Percentiles rank a stretch among this genome's conserved stretches.
phyloP scores from a whole-genome alignment of 331 rosid species.

The Rosa hybrid region DNA sequence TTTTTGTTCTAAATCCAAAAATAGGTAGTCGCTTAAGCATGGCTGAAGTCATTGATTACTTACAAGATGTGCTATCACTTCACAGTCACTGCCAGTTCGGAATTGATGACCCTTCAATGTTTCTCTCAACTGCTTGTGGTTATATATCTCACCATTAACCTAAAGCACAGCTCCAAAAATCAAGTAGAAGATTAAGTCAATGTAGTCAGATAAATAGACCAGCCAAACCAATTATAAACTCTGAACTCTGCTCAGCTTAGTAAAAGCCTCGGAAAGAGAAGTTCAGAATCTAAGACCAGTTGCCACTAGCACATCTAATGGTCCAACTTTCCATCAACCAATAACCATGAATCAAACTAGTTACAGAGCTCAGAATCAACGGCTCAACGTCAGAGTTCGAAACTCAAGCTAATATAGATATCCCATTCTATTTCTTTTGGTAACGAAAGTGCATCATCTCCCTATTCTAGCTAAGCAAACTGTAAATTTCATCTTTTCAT shows the following conservation, averaged over 20 bases:
- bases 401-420: background rate
- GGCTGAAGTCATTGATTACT: conserved; percentile 37
- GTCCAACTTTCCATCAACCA: background rate
- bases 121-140: conserved; percentile 69
- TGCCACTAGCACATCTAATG: background rate
- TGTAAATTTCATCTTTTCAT: background rate
- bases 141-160: conserved; percentile 99
- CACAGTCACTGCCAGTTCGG: conserved; percentile 96
- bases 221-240: background rate
- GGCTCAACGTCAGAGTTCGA: background rate
- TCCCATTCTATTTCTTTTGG: no score
- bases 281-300: no score
- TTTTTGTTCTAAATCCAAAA: background rate
- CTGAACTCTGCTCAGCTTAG: background rate
- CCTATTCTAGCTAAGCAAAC: background rate
- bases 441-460: background rate
- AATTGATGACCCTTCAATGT: conserved; percentile 72
- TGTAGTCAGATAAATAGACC: background rate
- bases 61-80: conserved; percentile 98
- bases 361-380: background rate
- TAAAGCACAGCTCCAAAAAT: conserved; percentile 35
- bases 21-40: conserved; percentile 2
- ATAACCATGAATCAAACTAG: background rate
- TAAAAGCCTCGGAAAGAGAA: background rate
- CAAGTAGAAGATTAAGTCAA: conserved; percentile 10